phyloP scores from a whole-genome alignment of 306 rosid species.

The Alnus rubra region DNA sequence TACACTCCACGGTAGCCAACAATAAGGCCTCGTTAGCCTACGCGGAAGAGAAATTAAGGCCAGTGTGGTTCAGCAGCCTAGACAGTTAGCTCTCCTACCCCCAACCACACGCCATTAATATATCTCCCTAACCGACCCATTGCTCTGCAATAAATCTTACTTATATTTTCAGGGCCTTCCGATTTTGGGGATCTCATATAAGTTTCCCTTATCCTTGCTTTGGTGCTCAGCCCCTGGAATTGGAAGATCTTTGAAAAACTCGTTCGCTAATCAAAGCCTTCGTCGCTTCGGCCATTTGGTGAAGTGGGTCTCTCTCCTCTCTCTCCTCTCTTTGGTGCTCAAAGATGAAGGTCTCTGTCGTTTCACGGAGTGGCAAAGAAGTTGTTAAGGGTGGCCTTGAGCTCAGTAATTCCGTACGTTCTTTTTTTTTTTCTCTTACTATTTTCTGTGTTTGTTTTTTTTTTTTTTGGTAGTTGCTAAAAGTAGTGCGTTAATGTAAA shows the following conservation, averaged over 20 bases:
- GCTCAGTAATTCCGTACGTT: slow-evolving; percentile 73
- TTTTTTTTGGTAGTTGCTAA: neutral
- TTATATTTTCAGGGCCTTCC: neutral
- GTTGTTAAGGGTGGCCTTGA: slow-evolving; percentile 77
- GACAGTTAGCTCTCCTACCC: slow-evolving; percentile 69
- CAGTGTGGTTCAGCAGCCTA: slow-evolving; percentile 26
- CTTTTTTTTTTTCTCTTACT: slow-evolving; percentile 4
- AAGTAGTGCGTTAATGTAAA: neutral
- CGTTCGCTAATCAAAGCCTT: slow-evolving; percentile 10
- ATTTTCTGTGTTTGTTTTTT: neutral
- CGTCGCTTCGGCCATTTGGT: slow-evolving; percentile 27
- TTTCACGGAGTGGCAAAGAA: slow-evolving; percentile 84
- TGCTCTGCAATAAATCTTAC: neutral
- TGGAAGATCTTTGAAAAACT: slow-evolving; percentile 14
- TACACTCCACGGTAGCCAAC: no score
- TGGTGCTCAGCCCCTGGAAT: slow-evolving; percentile 1
- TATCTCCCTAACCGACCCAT: slow-evolving; percentile 20
- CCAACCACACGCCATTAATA: slow-evolving; percentile 61
- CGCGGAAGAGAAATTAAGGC: neutral
- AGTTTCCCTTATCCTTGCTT: slow-evolving; percentile 4
- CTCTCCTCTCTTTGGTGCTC: neutral
- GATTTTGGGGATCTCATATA: slow-evolving; percentile 20
- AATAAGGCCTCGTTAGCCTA: neutral
- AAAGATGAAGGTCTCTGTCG: slow-evolving; percentile 78
- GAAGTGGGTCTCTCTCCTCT: slow-evolving; percentile 30